Base-by-base conservation (phyloP, 129 eudicot genomes). In the Chrysanthemum seticuspe region DNA sequence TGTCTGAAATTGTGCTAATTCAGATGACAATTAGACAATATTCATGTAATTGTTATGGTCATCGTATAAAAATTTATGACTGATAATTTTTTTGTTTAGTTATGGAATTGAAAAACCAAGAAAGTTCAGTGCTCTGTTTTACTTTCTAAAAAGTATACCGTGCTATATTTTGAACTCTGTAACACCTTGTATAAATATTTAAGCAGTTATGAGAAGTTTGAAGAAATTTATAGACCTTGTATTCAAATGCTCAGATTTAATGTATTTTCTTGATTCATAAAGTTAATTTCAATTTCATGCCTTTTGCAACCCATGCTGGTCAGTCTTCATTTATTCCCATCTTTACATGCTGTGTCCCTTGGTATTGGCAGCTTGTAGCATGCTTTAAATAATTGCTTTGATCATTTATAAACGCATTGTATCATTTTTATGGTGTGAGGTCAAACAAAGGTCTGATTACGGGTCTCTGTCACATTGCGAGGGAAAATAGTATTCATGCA, bases 81-180 rank as follows among this genome's bases (percentile, higher is more conserved):
- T 50, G 14, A 16, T 29, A 62, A 3, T 18, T 18, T 19, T 53
- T 54, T 64, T 31, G 13, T 23, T 60, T 54, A 57, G 44, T n/a
- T 59, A 71, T 71, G 40, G 66, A 62, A 61, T 13, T 73, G 50
- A 73, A 50, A 62, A 25, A 15, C 49, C 51, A 49, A 48, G 69
- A 62, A 61, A 10, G 68, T 73, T 73, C 16, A 47, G 47, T 25
- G 59, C 63, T 64, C 64, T 54, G 2, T 74, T 63, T 63, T 54
- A 4, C 14, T 65, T 11, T 29, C 34, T 29, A 29, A 29, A 29
- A 15, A 23, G 61, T 62, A 62, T 60, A 25, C 14, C 49, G 8
- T 25, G 44, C n/a, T 62, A 58, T 13, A 27, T 58, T 44, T 9
- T 59, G 69, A 25, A 73, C 48, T 13, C 52, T 67, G 21, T 16